Evolutionary conservation across 163 green algal species (phyloP).

Genomic region (Chlorella variabilis): DNA sequence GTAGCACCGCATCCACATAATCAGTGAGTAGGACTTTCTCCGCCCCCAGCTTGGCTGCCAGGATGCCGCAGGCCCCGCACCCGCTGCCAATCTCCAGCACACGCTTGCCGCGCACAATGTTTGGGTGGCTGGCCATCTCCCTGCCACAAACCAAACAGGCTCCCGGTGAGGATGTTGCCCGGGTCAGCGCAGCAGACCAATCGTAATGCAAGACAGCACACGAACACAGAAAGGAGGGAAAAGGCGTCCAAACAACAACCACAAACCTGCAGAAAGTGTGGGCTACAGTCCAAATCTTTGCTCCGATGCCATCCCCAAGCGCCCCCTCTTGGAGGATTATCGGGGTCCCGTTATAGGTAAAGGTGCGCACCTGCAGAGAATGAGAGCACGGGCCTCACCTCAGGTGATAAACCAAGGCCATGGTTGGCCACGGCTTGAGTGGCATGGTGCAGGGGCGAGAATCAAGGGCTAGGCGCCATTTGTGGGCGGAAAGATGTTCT

Average conservation of each 20-base stretch:
- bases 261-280: constrained; percentile 69
- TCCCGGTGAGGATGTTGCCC: too few relatives aligned
- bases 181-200: not conserved
- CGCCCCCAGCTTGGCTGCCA: constrained; percentile 76
- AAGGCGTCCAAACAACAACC: too few relatives aligned
- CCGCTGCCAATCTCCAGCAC: constrained; percentile 87
- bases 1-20: constrained; percentile 72
- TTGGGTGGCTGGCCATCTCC: constrained; percentile 63
- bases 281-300: constrained; percentile 79
- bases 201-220: too few relatives aligned
- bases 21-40: constrained; percentile 73
- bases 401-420: not conserved
- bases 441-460: not conserved
- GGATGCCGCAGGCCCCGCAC: constrained; percentile 77
- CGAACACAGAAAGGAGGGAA: too few relatives aligned
- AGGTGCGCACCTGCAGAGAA: constrained; percentile 50
- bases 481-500: too few relatives aligned
- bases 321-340: constrained; percentile 76
- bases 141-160: constrained; percentile 29
- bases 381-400: not conserved
- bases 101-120: constrained; percentile 52
- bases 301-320: constrained; percentile 85
- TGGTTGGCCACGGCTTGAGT: not conserved
- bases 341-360: constrained; percentile 58
- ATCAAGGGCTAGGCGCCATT: too few relatives aligned